Evolutionary conservation across 2,329 filamentous ascomycete species (phyloP), one percentile per base, ranked within the genome.

Genomic region (Laburnicola sp.): DNA sequence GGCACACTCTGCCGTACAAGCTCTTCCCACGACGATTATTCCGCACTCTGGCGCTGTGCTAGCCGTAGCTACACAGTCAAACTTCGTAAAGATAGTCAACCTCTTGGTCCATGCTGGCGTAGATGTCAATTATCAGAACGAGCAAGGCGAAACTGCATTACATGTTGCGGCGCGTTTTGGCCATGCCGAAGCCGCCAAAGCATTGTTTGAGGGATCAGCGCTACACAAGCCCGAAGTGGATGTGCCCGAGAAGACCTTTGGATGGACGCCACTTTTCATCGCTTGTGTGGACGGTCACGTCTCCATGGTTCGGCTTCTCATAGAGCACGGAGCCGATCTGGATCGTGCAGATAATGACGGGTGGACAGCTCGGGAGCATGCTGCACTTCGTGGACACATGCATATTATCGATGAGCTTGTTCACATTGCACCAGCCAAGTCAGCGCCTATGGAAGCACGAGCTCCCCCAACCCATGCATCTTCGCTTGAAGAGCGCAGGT

Each of bases 211-310:
- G 11, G 89, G 89, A 2, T 86, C 83, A 0, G 74, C 79, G 4
- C 78, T 82, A 37, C 89, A 94, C 60, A 90, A 86, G 65, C 86
- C 86, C 0, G 77, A 97, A 55, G 76, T 91, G 0, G 88, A 96
- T 62, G 76, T 95, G 31, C 76, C 82, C 0, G 94, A 99, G 68
- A 88, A 87, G 47, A 87, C 88, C 0, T 97, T 95, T 67, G 85
- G 87, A 2, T 99, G 94, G 93, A 97, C 94, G 0, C 90, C 94
- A n/a, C 78, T 99, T 9, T 94, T 96, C 66, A 88, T 96, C 57
- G 90, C 93, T 7, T 89, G 88, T 47, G 93, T 97, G 2, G 92
- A 99, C 65, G 93, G 93, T 0, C 87, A 91, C 58, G 73, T 91
- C 8, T 75, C 81, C 0, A 84, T 96, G 35, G 89, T 89, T 0